Percentiles rank a stretch among this genome's conserved stretches.
Evolutionary conservation across 345 rosid genomes (phyloP).

Genomic region (Sonneratia alba): DNA sequence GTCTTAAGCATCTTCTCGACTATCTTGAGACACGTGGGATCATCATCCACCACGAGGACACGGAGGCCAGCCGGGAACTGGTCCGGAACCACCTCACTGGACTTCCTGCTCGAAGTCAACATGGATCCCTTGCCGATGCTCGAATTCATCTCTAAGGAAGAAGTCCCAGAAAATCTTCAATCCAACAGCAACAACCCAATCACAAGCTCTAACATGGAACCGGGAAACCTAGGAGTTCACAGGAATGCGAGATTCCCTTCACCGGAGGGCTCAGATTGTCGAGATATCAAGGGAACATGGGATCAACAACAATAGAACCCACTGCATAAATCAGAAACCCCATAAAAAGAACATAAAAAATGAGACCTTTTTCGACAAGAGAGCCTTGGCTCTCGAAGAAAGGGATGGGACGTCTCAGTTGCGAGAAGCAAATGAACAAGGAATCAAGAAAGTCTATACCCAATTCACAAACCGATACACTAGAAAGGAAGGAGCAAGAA

Average conservation of each 20-base stretch:
- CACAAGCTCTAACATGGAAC: conserved; percentile 1
- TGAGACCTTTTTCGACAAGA: neutral
- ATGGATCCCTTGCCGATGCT: conserved; percentile 58
- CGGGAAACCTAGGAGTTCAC: neutral
- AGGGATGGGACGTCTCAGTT: neutral
- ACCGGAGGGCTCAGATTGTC: neutral
- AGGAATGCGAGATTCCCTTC: neutral
- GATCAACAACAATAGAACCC: neutral
- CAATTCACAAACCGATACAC: neutral
- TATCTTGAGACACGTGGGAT: conserved; percentile 87
- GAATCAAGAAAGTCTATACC: conserved; percentile 1
- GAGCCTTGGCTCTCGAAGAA: neutral
- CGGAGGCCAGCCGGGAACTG: conserved; percentile 76
- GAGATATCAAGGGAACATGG: conserved; percentile 8
- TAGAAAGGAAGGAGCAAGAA: neutral
- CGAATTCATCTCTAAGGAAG: conserved; percentile 45
- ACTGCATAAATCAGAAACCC: neutral
- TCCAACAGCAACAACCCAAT: neutral
- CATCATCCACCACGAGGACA: conserved; percentile 89
- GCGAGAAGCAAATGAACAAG: neutral
- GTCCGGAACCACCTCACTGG: conserved; percentile 42
- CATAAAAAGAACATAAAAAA: neutral
- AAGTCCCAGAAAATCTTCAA: neutral
- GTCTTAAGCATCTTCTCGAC: conserved; percentile 80
- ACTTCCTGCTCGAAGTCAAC: conserved; percentile 43